A percentile compares a stretch with the other conserved stretches of the same genome.
Conservation (phyloP, 2,329 filamentous ascomycete genomes). For the Tolypocladium cylindrosporum region DNA sequence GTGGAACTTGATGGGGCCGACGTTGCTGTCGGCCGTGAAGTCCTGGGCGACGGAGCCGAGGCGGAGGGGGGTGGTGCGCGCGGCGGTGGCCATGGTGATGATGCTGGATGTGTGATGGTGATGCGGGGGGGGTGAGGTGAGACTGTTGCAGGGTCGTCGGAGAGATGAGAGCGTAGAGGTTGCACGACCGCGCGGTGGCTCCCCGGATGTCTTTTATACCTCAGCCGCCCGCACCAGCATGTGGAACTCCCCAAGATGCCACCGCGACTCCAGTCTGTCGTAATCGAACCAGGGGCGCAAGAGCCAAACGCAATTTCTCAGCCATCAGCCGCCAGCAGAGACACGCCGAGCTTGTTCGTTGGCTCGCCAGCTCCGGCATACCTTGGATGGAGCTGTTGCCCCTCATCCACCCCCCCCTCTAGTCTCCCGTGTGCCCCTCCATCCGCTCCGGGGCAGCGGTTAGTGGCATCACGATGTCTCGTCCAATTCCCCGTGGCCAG, state of each 20-base stretch:
- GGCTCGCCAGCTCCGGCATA: not conserved
- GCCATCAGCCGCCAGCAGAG: not conserved
- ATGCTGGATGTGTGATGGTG: not conserved
- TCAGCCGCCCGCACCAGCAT: not conserved
- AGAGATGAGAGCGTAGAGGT: not conserved
- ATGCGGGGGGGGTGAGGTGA: not conserved
- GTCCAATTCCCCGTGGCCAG: not conserved
- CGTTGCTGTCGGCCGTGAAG: slow-evolving; percentile 74
- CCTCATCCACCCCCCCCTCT: not conserved
- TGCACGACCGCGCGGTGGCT: not conserved
- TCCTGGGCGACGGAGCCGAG: slow-evolving; percentile 63
- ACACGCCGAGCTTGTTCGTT: not conserved
- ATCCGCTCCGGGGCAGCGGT: not conserved
- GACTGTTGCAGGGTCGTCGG: not conserved
- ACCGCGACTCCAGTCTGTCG: not conserved
- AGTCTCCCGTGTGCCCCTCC: not conserved
- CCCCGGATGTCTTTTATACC: not conserved
- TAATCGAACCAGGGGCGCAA: not conserved
- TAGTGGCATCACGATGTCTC: too few species aligned
- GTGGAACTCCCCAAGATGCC: not conserved
- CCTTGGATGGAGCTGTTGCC: not conserved
- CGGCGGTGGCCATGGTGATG: slow-evolving; percentile 17
- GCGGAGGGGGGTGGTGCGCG: slow-evolving; percentile 35
- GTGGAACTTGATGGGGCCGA: slow-evolving; percentile 72
- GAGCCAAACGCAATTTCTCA: not conserved